Evolutionary conservation across 352 stramenopile genomes (phyloP).

Genomic region (Pythium utonaiense): DNA sequence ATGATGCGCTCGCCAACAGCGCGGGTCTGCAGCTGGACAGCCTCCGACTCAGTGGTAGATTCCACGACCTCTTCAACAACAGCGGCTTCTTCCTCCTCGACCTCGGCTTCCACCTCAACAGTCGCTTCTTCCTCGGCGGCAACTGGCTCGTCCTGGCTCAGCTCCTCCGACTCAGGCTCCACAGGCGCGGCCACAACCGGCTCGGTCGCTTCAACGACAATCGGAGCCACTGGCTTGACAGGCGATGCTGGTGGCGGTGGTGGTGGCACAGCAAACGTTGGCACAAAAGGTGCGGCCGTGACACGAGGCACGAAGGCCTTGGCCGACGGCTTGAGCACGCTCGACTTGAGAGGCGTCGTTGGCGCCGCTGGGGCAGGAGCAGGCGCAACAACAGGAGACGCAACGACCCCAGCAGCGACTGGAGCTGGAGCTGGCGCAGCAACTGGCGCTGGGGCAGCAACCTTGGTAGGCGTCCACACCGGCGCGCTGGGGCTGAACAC

Average conservation of each 20-base stretch:
- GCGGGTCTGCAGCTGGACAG: conserved; percentile 28
- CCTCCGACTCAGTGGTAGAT: conserved; percentile 8
- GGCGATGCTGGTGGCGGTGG: conserved; percentile 22
- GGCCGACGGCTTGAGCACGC: conserved; percentile 47
- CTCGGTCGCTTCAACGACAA: background rate
- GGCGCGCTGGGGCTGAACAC: conserved; percentile 58
- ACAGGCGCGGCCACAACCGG: conserved; percentile 1
- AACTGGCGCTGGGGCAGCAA: background rate
- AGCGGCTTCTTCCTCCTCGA: conserved; percentile 11
- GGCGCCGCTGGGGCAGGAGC: background rate
- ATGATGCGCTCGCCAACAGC: conserved; percentile 55
- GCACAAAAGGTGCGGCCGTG: conserved; percentile 26
- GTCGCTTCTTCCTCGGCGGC: background rate
- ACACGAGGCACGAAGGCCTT: conserved; percentile 56
- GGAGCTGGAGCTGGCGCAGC: background rate
- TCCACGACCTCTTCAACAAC: background rate
- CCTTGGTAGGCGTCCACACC: conserved; percentile 38
- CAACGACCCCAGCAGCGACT: background rate
- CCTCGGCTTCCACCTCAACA: conserved; percentile 1
- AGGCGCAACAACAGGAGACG: background rate
- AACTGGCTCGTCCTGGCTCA: background rate
- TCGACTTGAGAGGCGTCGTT: conserved; percentile 24
- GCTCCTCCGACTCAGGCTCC: conserved; percentile 37
- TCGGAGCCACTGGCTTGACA: background rate
- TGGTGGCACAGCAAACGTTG: conserved; percentile 20